A percentile compares a stretch with the other conserved stretches of the same genome.
Conservation (phyloP, 352 stramenopile species). For the Phytophthora pluvialis region DNA sequence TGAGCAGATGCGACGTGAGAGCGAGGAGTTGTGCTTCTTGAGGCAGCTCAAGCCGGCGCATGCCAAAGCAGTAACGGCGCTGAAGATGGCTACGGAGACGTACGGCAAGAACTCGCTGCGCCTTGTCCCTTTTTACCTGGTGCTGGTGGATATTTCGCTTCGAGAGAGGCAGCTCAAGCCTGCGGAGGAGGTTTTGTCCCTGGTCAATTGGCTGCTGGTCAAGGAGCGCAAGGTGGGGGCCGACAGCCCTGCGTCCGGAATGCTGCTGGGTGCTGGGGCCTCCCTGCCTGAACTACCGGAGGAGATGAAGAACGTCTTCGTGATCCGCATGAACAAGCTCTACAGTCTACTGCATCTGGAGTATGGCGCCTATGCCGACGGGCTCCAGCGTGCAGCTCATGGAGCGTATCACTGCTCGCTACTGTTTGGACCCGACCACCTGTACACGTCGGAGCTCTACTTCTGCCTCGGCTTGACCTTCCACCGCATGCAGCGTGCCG, state of each 20-base stretch:
- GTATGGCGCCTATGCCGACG: constrained; percentile 52
- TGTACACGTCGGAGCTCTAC: constrained; percentile 82
- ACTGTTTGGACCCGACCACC: constrained; percentile 72
- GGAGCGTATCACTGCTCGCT: constrained; percentile 76
- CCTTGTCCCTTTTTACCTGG: constrained; percentile 71
- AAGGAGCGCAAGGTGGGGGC: constrained; percentile 48
- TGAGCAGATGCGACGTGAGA: constrained; percentile 62
- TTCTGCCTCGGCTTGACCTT: constrained; percentile 75
- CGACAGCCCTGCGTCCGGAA: constrained; percentile 9
- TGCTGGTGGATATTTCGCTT: constrained; percentile 69
- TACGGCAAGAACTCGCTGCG: constrained; percentile 62
- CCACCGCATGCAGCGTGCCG: constrained; percentile 46
- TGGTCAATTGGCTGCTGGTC: constrained; percentile 78
- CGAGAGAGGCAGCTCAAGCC: constrained; percentile 66
- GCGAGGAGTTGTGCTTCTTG: constrained; percentile 64
- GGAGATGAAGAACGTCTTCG: constrained; percentile 67
- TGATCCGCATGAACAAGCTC: constrained; percentile 79
- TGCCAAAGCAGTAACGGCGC: constrained; percentile 45
- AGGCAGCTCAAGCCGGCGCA: constrained; percentile 53
- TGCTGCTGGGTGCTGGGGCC: constrained; percentile 4
- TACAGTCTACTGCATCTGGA: constrained; percentile 69
- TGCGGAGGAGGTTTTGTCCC: constrained; percentile 67
- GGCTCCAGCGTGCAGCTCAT: constrained; percentile 65
- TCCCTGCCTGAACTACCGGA: constrained; percentile 39
- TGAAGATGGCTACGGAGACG: constrained; percentile 53